Conservation (phyloP, 306 rosid species). For the Inga oerstediana region DNA sequence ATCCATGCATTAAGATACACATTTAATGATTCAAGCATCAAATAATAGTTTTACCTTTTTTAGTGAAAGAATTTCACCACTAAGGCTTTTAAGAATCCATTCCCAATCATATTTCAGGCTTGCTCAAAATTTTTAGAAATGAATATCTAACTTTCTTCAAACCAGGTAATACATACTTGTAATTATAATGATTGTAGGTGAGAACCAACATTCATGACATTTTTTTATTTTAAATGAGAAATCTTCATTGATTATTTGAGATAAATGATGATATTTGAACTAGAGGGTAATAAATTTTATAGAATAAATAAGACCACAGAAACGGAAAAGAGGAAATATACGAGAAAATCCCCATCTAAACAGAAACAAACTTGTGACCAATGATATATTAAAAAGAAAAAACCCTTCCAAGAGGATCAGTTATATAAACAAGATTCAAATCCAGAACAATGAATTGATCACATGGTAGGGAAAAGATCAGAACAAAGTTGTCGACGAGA, state of each 20-base stretch:
- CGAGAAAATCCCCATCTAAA: conserved; percentile 9
- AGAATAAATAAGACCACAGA: conserved; percentile 3
- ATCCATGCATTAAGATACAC: conserved; percentile 36
- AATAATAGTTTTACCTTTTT: conserved; percentile 63
- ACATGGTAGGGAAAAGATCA: background rate
- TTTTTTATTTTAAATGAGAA: background rate
- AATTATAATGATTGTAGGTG: background rate
- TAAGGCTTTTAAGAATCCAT: conserved; percentile 80
- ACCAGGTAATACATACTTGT: background rate
- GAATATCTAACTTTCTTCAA: background rate
- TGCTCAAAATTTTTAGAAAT: conserved; percentile 38
- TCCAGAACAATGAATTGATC: background rate
- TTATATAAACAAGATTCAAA: conserved; percentile 12
- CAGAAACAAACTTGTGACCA: background rate
- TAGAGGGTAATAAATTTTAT: background rate
- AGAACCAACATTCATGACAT: background rate
- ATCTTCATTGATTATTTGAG: background rate
- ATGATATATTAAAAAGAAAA: background rate
- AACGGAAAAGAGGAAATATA: background rate
- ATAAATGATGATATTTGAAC: conserved; percentile 20
- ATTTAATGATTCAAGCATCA: conserved; percentile 7
- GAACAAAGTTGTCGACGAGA: background rate
- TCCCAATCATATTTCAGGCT: conserved; percentile 81
- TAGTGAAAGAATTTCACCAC: conserved; percentile 81
- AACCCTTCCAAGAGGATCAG: conserved; percentile 1